Conservation (phyloP, 2,329 filamentous ascomycete species). For the Neopestalotiopsis rosae region DNA sequence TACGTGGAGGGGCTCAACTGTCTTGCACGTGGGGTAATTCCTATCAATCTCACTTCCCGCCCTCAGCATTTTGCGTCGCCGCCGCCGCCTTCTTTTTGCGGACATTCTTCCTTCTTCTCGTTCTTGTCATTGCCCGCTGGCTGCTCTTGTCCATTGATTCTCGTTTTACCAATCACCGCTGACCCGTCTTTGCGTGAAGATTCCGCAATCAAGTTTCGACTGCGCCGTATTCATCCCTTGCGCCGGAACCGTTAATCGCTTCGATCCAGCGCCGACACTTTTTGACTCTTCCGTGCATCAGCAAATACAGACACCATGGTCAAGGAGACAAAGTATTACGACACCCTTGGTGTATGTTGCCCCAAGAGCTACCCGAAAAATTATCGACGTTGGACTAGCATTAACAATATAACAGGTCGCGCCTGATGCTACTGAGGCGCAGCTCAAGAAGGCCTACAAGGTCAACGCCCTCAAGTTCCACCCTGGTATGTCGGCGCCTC, state of each 20-base stretch:
- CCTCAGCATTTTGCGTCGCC: background rate
- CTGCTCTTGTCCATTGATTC: background rate
- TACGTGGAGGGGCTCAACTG: background rate
- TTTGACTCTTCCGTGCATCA: background rate
- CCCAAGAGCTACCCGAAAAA: constrained; percentile 15
- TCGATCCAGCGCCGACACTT: background rate
- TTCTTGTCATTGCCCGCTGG: background rate
- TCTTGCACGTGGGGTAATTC: background rate
- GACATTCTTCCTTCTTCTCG: background rate
- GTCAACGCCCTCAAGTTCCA: constrained; percentile 83
- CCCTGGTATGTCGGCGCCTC: constrained; percentile 69
- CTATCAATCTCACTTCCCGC: background rate
- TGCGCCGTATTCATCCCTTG: background rate
- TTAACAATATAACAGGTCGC: constrained; percentile 63
- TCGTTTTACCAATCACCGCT: background rate
- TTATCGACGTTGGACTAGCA: background rate
- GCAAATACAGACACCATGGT: constrained; percentile 62
- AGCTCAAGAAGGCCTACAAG: constrained; percentile 92
- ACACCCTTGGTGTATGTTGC: constrained; percentile 72
- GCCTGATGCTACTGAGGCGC: constrained; percentile 79
- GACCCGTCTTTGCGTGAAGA: background rate
- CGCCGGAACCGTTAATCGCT: background rate
- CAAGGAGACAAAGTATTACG: constrained; percentile 81
- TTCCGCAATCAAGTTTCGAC: background rate
- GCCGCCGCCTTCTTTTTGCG: background rate